Evolutionary conservation across 768 basidiomycete genomes (phyloP).

Genomic region (Porphyrellus cyaneotinctus): DNA sequence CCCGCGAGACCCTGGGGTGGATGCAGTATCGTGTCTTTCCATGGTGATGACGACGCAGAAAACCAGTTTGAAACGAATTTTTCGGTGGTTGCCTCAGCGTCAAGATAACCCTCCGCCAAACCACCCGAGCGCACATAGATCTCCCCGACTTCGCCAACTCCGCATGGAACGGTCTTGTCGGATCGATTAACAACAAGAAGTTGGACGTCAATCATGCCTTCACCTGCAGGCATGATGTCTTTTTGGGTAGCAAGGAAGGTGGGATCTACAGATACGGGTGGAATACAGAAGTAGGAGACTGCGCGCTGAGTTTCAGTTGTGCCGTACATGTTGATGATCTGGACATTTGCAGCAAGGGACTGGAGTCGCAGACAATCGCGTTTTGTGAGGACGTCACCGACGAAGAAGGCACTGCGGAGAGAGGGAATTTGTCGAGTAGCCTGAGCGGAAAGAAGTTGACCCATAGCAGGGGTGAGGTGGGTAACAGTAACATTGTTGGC

Average conservation of each 20-base stretch:
- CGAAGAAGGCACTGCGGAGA: conserved; percentile 91
- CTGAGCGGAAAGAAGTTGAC: conserved; percentile 92
- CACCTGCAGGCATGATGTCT: conserved; percentile 96
- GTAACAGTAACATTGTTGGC: conserved; percentile 88
- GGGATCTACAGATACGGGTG: conserved; percentile 74
- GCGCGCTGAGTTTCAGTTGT: conserved; percentile 99
- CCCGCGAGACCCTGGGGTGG: conserved; percentile 54
- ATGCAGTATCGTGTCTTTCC: conserved; percentile 70
- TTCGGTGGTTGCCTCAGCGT: conserved; percentile 73
- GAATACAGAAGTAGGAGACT: conserved; percentile 94
- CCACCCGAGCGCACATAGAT: conserved; percentile 98
- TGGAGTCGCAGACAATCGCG: conserved; percentile 95
- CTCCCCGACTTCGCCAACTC: conserved; percentile 95
- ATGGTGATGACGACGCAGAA: conserved; percentile 38
- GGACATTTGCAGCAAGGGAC: conserved; percentile 84
- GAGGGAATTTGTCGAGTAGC: conserved; percentile 79
- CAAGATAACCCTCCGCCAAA: conserved; percentile 91
- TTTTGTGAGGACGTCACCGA: conserved; percentile 98
- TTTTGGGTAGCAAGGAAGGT: conserved; percentile 93
- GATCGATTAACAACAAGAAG: conserved; percentile 91
- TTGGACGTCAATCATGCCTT: conserved; percentile 97
- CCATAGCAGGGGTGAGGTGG: conserved; percentile 98
- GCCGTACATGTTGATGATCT: conserved; percentile 99
- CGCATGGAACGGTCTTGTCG: conserved; percentile 82
- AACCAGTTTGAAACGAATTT: conserved; percentile 99